phyloP scores from a whole-genome alignment of 768 basidiomycete species.

The Kondoa malvinella region DNA sequence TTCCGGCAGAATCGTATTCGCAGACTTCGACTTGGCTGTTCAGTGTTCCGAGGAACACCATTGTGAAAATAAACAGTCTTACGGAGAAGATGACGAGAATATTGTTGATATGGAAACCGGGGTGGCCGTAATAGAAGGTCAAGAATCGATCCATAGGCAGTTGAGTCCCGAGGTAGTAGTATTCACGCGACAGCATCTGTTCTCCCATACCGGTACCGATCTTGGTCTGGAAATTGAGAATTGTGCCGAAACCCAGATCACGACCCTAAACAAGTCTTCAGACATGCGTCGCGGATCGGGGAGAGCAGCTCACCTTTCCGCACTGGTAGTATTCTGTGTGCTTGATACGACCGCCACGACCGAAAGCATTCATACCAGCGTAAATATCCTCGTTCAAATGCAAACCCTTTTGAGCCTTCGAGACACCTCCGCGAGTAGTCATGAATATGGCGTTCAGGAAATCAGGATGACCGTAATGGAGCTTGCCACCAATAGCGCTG shows the following conservation, averaged over 20 bases:
- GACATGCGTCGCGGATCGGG: background rate
- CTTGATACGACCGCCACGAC: slow-evolving; percentile 91
- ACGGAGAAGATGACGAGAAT: slow-evolving; percentile 96
- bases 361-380: slow-evolving; percentile 96
- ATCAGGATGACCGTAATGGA: slow-evolving; percentile 98
- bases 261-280: slow-evolving; percentile 45
- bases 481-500: slow-evolving; percentile 94
- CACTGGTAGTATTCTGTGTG: slow-evolving; percentile 94
- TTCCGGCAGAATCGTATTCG: slow-evolving; percentile 52
- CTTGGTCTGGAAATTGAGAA: slow-evolving; percentile 99
- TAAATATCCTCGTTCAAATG: slow-evolving; percentile 99
- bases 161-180: slow-evolving; percentile 96
- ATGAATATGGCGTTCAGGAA: slow-evolving; percentile 96
- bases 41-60: slow-evolving; percentile 87
- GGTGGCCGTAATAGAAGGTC: slow-evolving; percentile 99
- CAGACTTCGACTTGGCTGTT: slow-evolving; percentile 67
- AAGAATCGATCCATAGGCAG: slow-evolving; percentile 95
- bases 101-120: slow-evolving; percentile 99
- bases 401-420: slow-evolving; percentile 98
- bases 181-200: slow-evolving; percentile 96
- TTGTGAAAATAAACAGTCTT: slow-evolving; percentile 80
- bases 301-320: slow-evolving; percentile 11
- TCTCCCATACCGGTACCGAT: slow-evolving; percentile 99
- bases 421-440: slow-evolving; percentile 94
- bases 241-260: slow-evolving; percentile 96